phyloP scores from a whole-genome alignment of 1,284 basidiomycete genomes.

The Pseudomicrostroma phylloplanum region DNA sequence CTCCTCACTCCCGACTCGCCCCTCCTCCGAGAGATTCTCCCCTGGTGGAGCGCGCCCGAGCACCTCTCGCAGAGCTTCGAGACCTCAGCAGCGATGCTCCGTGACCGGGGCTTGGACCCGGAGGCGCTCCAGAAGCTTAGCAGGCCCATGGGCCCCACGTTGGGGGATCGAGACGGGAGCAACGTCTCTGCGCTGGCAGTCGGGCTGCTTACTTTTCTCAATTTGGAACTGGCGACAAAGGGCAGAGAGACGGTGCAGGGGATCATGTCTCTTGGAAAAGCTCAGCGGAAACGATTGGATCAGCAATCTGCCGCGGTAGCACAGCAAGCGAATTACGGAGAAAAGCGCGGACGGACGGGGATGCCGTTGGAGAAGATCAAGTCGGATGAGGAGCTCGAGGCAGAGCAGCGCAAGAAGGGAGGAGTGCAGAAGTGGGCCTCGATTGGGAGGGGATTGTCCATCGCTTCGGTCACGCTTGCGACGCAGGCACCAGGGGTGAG shows the following conservation, averaged over 20 bases:
- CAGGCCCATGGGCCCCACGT: neutral
- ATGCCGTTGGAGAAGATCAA: neutral
- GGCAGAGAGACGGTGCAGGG: neutral
- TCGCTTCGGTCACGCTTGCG: neutral
- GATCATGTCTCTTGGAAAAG: too few species aligned
- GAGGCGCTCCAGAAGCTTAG: neutral
- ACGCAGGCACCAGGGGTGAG: conserved; percentile 2
- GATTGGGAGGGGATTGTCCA: neutral
- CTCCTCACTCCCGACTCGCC: conserved; percentile 1
- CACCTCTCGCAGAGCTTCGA: neutral
- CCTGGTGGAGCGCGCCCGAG: conserved; percentile 3
- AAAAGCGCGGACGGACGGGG: neutral
- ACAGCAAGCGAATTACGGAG: neutral
- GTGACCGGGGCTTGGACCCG: neutral
- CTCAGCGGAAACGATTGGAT: too few species aligned
- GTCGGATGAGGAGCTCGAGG: neutral
- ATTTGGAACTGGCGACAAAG: neutral
- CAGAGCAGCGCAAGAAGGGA: neutral
- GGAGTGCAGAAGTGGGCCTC: neutral
- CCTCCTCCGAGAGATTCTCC: neutral
- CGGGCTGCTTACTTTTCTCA: neutral
- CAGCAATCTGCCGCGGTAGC: too few species aligned
- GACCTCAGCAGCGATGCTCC: neutral
- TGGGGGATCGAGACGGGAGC: neutral
- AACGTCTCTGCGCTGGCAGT: neutral